phyloP scores from a whole-genome alignment of 257 asterid genomes.

The Penstemon newberryi region DNA sequence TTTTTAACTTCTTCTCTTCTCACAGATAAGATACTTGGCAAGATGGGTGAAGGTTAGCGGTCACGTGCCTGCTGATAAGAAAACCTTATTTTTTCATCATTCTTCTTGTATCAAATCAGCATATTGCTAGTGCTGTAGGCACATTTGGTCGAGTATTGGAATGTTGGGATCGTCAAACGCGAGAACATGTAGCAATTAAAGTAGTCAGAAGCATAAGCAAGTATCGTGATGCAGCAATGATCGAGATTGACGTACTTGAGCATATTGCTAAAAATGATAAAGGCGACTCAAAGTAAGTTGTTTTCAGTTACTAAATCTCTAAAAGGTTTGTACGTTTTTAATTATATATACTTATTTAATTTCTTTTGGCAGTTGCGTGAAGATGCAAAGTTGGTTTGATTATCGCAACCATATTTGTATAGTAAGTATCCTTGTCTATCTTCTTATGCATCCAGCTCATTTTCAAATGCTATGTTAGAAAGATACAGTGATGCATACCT shows the following conservation, averaged over 20 bases:
- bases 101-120: conserved; percentile 75
- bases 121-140: conserved; percentile 90
- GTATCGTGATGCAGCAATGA: conserved; percentile 86
- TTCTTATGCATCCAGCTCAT: conserved; percentile 20
- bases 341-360: conserved; percentile 20
- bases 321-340: not conserved
- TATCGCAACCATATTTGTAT: conserved; percentile 79
- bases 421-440: conserved; percentile 49
- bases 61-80: conserved; percentile 61
- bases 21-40: conserved; percentile 84
- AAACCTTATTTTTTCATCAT: conserved; percentile 53
- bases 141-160: conserved; percentile 93
- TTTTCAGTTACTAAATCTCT: conserved; percentile 22
- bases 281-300: conserved; percentile 63
- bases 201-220: conserved; percentile 70
- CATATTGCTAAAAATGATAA: conserved; percentile 56
- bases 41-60: conserved; percentile 97
- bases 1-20: conserved; percentile 26
- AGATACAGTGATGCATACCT: not conserved
- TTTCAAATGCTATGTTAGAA: conserved; percentile 8
- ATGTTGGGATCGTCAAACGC: conserved; percentile 80
- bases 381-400: conserved; percentile 79
- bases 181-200: conserved; percentile 71
- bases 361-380: conserved; percentile 65
- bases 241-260: conserved; percentile 69